Base-by-base conservation (phyloP, 768 basidiomycete genomes). In the Tricholoma terreum region DNA sequence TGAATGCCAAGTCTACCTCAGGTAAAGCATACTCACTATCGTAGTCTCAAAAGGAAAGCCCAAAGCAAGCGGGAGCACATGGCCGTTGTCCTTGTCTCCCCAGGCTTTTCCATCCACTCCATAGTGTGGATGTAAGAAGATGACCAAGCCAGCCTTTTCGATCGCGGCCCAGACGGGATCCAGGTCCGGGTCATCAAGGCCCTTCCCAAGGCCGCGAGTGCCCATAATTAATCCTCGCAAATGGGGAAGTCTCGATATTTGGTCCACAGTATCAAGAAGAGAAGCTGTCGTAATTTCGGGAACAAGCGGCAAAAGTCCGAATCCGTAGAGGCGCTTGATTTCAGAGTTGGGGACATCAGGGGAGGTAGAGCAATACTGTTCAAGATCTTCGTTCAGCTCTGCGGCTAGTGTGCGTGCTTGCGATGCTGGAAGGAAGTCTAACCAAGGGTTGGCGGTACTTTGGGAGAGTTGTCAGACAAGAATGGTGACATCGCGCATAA, bases 1-100 rank as follows among this genome's bases (percentile, higher is more conserved):
- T 48, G 34, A 35, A 14, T 34, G 5, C n/a, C n/a, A n/a, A 31
- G 12, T 33, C 40, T 49, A 6, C 14, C 17, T 49, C 27, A n/a
- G n/a, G 3, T 30, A n/a, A 9, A 15, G 7, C 19, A 15, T 40
- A 76, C 88, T 68, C 63, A 92, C 91, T 31, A 84, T 85, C 4
- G 93, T 93, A 15, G 92, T 94, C 74, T 94, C 93, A 64, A 94
- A 88, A 2, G 92, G 92, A 71, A 95, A 94, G 1, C 93, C 92
- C 14, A 93, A 78, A 0, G 91, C 90, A 52, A 94, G 81, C 2
- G 92, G 89, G 27, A 95, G 82, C 36, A 93, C 93, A 61, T 94
- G 93, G 0, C 93, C 93, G 62, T 94, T 94, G 40, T 85, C 81
- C 58, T 77, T 83, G 55, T 84, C 80, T 1, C 92, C 92, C 80